phyloP scores from a whole-genome alignment of 441 rosid species.

The Bocquillonia castaneifolia region DNA sequence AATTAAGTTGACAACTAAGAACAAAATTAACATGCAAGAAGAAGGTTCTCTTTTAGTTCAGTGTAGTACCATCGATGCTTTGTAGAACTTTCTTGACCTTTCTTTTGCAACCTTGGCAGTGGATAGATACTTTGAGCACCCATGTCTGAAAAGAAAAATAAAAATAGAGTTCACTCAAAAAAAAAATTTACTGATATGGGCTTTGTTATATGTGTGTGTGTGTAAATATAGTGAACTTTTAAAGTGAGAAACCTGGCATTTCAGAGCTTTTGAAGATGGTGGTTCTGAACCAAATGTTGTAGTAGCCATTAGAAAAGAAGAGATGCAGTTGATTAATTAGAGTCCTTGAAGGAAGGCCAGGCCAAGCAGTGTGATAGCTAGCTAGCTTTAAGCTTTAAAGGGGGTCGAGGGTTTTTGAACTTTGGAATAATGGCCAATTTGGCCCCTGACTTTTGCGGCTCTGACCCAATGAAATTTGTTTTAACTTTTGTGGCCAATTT shows the following conservation, averaged over 20 bases:
- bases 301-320: conserved; percentile 20
- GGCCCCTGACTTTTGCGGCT: no score
- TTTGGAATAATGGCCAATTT: no score
- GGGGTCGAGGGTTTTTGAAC: not conserved
- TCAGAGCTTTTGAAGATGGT: conserved; percentile 13
- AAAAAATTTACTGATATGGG: not conserved
- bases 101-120: conserved; percentile 70
- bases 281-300: conserved; percentile 7
- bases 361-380: not conserved
- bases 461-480: no score
- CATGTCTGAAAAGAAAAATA: conserved; percentile 43
- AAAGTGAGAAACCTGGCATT: conserved; percentile 26
- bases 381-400: not conserved
- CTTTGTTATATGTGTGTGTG: not conserved
- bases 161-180: not conserved
- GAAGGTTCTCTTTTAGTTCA: not conserved
- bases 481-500: no score
- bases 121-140: conserved; percentile 56
- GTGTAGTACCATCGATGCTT: conserved; percentile 44
- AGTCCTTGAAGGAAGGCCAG: conserved; percentile 3
- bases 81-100: conserved; percentile 58
- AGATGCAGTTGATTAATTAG: not conserved
- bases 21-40: not conserved
- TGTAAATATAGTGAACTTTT: no score
- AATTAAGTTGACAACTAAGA: not conserved